phyloP scores from a whole-genome alignment of 108 stramenopile genomes.

The Seminavis robusta region DNA sequence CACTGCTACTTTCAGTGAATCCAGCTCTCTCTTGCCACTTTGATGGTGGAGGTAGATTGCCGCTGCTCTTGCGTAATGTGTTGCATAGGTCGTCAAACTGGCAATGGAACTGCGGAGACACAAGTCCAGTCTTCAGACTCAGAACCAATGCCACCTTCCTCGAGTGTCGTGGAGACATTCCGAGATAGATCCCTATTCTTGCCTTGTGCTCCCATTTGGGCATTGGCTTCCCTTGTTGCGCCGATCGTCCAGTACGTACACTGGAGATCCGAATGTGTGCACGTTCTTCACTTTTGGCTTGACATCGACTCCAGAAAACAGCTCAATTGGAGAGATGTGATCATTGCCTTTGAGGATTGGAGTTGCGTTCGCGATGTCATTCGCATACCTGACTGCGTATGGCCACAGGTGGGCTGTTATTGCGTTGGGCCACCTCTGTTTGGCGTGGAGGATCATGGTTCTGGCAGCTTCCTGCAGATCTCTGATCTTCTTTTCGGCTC shows the following conservation, averaged over 20 bases:
- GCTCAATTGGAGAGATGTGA: conserved; percentile 8
- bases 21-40: conserved; percentile 18
- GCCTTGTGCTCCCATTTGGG: conserved; percentile 28
- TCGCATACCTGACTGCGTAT: conserved; percentile 36
- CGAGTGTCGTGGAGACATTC: conserved; percentile 15
- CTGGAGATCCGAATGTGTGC: conserved; percentile 32
- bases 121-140: conserved; percentile 17
- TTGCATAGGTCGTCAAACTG: conserved; percentile 8
- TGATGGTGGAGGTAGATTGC: not conserved
- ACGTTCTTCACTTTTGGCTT: conserved; percentile 1
- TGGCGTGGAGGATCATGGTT: conserved; percentile 47
- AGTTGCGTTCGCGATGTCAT: conserved; percentile 16
- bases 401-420: conserved; percentile 47
- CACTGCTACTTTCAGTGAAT: too few species aligned
- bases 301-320: conserved; percentile 5
- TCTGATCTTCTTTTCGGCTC: conserved; percentile 35
- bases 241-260: not conserved
- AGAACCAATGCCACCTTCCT: conserved; percentile 15
- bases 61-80: not conserved
- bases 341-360: not conserved
- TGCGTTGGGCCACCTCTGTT: conserved; percentile 29
- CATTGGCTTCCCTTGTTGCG: too few species aligned
- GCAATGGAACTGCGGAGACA: conserved; percentile 32
- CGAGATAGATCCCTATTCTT: conserved; percentile 27
- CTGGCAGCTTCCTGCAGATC: conserved; percentile 37